phyloP scores from a whole-genome alignment of 2,329 filamentous ascomycete species.

The Colletotrichum sp. region DNA sequence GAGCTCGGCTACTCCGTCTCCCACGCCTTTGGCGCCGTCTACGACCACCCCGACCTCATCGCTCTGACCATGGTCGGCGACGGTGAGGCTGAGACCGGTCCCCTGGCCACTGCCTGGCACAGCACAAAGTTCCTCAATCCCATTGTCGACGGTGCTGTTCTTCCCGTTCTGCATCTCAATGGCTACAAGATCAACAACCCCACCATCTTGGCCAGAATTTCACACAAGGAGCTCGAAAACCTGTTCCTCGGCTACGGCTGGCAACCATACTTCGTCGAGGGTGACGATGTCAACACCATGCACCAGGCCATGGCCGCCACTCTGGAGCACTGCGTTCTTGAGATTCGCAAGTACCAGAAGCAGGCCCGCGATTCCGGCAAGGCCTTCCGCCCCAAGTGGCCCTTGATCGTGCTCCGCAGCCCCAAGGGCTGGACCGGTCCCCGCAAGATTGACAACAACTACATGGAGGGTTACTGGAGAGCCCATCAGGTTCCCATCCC shows the following conservation, averaged over 20 bases:
- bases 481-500: conserved; percentile 80
- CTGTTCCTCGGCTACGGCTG: conserved; percentile 79
- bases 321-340: conserved; percentile 72
- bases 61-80: conserved; percentile 81
- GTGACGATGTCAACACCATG: conserved; percentile 75
- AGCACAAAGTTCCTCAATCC: conserved; percentile 84
- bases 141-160: conserved; percentile 76
- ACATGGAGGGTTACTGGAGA: conserved; percentile 79
- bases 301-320: conserved; percentile 84
- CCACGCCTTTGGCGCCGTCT: conserved; percentile 79
- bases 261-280: conserved; percentile 82
- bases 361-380: conserved; percentile 73
- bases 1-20: conserved; percentile 84
- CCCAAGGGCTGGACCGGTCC: conserved; percentile 85
- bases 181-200: conserved; percentile 89
- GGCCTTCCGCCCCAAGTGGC: conserved; percentile 75
- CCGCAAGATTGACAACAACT: conserved; percentile 72
- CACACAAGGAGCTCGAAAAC: conserved; percentile 72
- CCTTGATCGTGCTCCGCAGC: conserved; percentile 78
- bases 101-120: conserved; percentile 81
- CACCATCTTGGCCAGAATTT: conserved; percentile 74
- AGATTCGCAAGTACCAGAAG: conserved; percentile 74
- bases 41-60: conserved; percentile 77
- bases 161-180: conserved; percentile 80
- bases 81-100: conserved; percentile 82